These are phyloP conservation scores for Rhexocercosporidium sp. DNA, from an alignment of 2,329 filamentous ascomycete species.

Conservation along the genomic window DNA sequence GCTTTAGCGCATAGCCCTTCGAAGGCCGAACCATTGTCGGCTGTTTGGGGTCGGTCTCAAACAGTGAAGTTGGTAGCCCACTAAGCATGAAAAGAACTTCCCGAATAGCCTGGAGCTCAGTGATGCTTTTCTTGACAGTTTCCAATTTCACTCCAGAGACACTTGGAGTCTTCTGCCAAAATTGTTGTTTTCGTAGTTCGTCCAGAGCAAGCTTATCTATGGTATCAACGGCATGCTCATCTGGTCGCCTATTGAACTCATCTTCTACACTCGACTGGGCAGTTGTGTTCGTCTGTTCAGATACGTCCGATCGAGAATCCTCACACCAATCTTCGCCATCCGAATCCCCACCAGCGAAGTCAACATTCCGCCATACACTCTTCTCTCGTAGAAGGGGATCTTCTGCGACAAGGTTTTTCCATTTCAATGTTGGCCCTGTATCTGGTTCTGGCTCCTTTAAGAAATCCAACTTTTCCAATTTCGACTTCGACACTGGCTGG, in stretches of 20 bases:
- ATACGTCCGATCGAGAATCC: conserved; percentile 44
- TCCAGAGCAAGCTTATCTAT: conserved; percentile 44
- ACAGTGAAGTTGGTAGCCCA: conserved; percentile 77
- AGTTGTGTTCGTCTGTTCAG: conserved; percentile 43
- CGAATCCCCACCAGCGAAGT: conserved; percentile 69
- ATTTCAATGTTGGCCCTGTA: conserved; percentile 62
- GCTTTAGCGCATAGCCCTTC: conserved; percentile 42
- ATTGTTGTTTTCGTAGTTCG: conserved; percentile 49
- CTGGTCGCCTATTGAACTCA: conserved; percentile 36
- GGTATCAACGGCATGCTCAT: conserved; percentile 42
- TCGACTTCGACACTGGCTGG: conserved; percentile 73
- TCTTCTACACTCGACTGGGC: conserved; percentile 40
- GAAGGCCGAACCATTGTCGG: conserved; percentile 42
- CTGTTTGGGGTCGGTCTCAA: conserved; percentile 49
- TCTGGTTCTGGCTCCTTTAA: conserved; percentile 53
- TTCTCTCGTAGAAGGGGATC: conserved; percentile 74
- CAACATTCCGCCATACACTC: conserved; percentile 72
- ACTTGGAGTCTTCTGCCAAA: conserved; percentile 49
- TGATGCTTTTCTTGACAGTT: conserved; percentile 39
- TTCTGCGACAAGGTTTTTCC: conserved; percentile 79
- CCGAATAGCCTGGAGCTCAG: conserved; percentile 73
- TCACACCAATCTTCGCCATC: conserved; percentile 49
- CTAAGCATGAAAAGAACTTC: conserved; percentile 87
- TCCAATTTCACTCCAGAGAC: conserved; percentile 35
- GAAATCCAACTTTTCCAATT: conserved; percentile 64